Base-by-base conservation (phyloP, 108 stramenopile species). In the Pseudonitzschia delicatissima region DNA sequence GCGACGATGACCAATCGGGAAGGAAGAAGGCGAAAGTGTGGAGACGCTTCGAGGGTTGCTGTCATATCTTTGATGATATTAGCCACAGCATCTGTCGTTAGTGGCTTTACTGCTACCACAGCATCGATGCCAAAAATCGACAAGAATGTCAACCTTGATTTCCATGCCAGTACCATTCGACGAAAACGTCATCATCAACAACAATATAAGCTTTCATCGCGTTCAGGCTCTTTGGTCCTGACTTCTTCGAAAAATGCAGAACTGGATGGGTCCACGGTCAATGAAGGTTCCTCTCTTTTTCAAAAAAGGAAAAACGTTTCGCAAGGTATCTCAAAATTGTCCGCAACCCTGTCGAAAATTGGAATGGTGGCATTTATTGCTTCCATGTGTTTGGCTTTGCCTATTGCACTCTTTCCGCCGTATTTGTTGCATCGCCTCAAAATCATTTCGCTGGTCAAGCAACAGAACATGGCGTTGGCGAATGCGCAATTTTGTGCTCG, bases 301-400 rank as follows among this genome's bases (percentile, higher is more conserved):
- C 29, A 15, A 6, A 13, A 27, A 11, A 33, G 3, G 29, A 20
- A 8, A 11, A 39, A 39, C 6, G 8, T 11, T 39, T 6, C 57
- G 26, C 15, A 8, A 57, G 17, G 1, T 1, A 66, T 66, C 12
- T 47, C 47, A 11, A 66, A 52, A 39, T n/a, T 66, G 32, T 15
- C 28, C 9, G 66, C 66, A 15, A 21, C 7, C 6, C 6, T 53
- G 25, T 21, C 35, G 32, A 58, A 73, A 64, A 60, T 74, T 62
- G 76, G 83, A 42, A 86, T 93, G 92, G 51, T 88, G 31, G 35
- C 79, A 11, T 94, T 72, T 67, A 87, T 94, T 62, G 66, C 55
- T 20, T 64, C 73, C 49, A 91, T 94, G 90, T 90, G 90, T 44
- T 35, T 90, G 47, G 80, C 90, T 18, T 69, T 94, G 25, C 93